phyloP scores from a whole-genome alignment of 2,329 filamentous ascomycete genomes.

The Trichophyton verrucosum region DNA sequence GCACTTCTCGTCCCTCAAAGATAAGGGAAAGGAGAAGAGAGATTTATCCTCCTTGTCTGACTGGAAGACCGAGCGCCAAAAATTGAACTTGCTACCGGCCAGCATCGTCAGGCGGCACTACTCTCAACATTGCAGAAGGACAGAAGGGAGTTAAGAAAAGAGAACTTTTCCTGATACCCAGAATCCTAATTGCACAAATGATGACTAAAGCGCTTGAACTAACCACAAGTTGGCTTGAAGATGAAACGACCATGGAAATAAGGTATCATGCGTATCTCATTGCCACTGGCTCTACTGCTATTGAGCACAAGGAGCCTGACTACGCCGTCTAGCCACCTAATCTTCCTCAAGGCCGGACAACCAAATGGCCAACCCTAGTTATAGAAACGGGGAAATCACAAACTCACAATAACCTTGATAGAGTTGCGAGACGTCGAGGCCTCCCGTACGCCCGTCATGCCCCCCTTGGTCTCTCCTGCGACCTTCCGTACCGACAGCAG shows the following conservation, averaged over 20 bases:
- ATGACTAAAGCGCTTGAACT: neutral
- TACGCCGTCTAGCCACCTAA: neutral
- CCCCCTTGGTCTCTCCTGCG: no score
- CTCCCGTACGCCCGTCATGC: no score
- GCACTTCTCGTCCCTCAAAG: neutral
- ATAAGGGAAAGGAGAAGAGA: neutral
- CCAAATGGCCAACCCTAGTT: constrained; percentile 6
- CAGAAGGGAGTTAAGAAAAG: neutral
- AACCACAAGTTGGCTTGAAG: neutral
- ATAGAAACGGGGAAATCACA: neutral
- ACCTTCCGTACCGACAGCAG: no score
- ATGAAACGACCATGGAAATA: neutral
- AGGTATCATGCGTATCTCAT: neutral
- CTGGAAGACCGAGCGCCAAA: no score
- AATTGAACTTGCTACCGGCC: no score
- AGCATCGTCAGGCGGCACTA: no score
- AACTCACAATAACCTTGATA: neutral
- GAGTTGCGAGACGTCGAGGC: neutral
- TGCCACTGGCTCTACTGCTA: neutral
- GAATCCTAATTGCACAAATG: constrained; percentile 3
- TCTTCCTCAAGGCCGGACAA: neutral
- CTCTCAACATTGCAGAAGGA: no score
- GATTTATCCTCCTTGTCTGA: neutral
- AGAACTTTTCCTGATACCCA: neutral
- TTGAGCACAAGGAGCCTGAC: constrained; percentile 6